Conservation (phyloP, 805 yeast species). For the Hanseniaspora jakobsenii region DNA sequence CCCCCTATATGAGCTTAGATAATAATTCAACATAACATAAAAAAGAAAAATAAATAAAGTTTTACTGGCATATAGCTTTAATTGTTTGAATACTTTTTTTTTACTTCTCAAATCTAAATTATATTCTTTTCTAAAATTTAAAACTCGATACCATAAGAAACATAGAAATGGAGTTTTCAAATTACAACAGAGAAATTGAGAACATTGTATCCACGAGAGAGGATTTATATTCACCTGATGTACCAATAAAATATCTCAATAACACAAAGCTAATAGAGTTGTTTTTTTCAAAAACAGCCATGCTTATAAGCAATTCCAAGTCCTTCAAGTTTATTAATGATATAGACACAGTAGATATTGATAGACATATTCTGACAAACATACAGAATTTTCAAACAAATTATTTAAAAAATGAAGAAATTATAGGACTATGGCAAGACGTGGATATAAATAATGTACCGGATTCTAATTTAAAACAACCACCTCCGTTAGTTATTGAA, state of each 20-base stretch:
- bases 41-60: no score
- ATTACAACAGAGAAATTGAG: background rate
- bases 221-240: background rate
- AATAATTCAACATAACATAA: background rate
- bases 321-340: conserved; percentile 16
- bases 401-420: conserved; percentile 18
- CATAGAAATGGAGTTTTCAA: background rate
- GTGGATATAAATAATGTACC: background rate
- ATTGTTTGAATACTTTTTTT: background rate
- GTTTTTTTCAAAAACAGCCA: conserved; percentile 54
- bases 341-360: conserved; percentile 22
- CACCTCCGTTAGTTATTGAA: conserved; percentile 77
- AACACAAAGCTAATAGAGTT: conserved; percentile 36
- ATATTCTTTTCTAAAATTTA: background rate
- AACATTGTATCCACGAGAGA: background rate
- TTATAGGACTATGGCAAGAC: conserved; percentile 32
- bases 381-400: conserved; percentile 16
- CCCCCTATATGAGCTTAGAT: no score
- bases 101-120: background rate
- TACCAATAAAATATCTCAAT: background rate
- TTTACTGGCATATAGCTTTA: background rate
- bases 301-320: conserved; percentile 42
- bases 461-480: conserved; percentile 23
- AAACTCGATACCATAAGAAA: background rate
- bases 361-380: conserved; percentile 18